Conservation (phyloP, 176 grass and related monocot species). For the Eragrostis curvula region DNA sequence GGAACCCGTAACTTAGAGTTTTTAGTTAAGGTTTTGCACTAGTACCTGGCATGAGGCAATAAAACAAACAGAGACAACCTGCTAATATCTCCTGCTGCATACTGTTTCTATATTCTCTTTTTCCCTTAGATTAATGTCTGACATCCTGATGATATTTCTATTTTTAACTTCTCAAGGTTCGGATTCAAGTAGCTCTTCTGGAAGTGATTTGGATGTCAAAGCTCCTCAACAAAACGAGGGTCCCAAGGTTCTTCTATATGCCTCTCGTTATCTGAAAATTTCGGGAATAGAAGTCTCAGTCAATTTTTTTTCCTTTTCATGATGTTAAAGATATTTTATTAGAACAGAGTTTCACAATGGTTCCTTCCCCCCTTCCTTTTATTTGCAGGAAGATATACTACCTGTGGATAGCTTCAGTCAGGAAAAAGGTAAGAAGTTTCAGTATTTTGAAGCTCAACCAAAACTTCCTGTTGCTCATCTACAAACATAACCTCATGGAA, state of each 20-base stretch:
- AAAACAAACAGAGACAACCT: slow-evolving; percentile 28
- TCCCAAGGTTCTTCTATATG: slow-evolving; percentile 61
- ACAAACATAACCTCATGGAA: slow-evolving; percentile 16
- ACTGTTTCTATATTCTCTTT: slow-evolving; percentile 11
- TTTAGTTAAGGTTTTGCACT: slow-evolving; percentile 7
- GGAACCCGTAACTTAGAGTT: not conserved
- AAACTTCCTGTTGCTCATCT: not conserved
- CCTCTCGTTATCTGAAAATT: slow-evolving; percentile 24
- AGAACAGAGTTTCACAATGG: slow-evolving; percentile 35
- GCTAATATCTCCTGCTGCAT: slow-evolving; percentile 4
- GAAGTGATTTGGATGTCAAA: slow-evolving; percentile 73
- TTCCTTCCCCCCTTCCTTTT: slow-evolving; percentile 7
- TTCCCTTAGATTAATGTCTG: slow-evolving; percentile 9
- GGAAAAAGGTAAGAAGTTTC: slow-evolving; percentile 66
- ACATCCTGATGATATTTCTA: slow-evolving; percentile 20
- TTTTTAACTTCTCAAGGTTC: slow-evolving; percentile 61
- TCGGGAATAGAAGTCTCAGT: slow-evolving; percentile 20
- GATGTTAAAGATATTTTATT: slow-evolving; percentile 27
- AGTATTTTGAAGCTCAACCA: slow-evolving; percentile 16
- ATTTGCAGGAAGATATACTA: slow-evolving; percentile 65
- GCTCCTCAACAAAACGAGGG: slow-evolving; percentile 45
- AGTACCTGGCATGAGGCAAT: not conserved
- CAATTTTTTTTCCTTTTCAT: slow-evolving; percentile 24
- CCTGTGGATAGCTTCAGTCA: slow-evolving; percentile 52
- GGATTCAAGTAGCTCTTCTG: slow-evolving; percentile 89